Evolutionary conservation across 2,329 filamentous ascomycete species (phyloP).

Genomic region (Cercospora zeina): DNA sequence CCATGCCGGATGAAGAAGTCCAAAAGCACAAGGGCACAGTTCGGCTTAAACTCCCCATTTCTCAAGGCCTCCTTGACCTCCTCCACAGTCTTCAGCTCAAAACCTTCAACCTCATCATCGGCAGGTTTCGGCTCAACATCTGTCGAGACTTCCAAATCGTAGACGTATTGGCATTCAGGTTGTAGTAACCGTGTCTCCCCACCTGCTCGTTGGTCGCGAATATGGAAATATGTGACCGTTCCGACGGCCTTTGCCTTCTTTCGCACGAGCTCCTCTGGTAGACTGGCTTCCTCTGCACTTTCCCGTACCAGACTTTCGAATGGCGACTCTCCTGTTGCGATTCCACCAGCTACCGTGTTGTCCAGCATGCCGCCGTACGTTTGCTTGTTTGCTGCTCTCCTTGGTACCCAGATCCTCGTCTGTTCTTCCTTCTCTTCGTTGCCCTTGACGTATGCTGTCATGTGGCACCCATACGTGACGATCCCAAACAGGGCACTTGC

Average conservation of each 20-base stretch:
- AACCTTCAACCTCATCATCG: slow-evolving; percentile 86
- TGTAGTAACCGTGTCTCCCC: slow-evolving; percentile 81
- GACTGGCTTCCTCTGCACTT: slow-evolving; percentile 81
- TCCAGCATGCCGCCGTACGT: slow-evolving; percentile 92
- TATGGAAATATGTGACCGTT: slow-evolving; percentile 79
- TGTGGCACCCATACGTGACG: slow-evolving; percentile 74
- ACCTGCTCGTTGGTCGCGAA: slow-evolving; percentile 72
- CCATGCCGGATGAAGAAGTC: slow-evolving; percentile 90
- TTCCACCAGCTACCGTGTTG: slow-evolving; percentile 86
- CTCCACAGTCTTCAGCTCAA: slow-evolving; percentile 74
- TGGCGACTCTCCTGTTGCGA: slow-evolving; percentile 76
- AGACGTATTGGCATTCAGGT: slow-evolving; percentile 89
- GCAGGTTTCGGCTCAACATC: slow-evolving; percentile 71
- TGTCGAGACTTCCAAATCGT: slow-evolving; percentile 75
- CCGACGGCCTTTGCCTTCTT: slow-evolving; percentile 61
- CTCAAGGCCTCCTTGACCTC: slow-evolving; percentile 70
- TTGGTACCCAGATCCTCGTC: slow-evolving; percentile 81
- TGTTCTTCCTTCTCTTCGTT: slow-evolving; percentile 50
- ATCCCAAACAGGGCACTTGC: slow-evolving; percentile 73
- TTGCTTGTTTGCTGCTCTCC: slow-evolving; percentile 72
- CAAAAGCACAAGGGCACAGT: slow-evolving; percentile 78
- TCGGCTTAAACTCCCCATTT: slow-evolving; percentile 82
- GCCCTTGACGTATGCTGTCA: slow-evolving; percentile 64
- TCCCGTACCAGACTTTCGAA: slow-evolving; percentile 84
- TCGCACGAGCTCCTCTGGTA: slow-evolving; percentile 70